Conservation (phyloP, 1,284 basidiomycete genomes). For the Cerrena zonata region DNA sequence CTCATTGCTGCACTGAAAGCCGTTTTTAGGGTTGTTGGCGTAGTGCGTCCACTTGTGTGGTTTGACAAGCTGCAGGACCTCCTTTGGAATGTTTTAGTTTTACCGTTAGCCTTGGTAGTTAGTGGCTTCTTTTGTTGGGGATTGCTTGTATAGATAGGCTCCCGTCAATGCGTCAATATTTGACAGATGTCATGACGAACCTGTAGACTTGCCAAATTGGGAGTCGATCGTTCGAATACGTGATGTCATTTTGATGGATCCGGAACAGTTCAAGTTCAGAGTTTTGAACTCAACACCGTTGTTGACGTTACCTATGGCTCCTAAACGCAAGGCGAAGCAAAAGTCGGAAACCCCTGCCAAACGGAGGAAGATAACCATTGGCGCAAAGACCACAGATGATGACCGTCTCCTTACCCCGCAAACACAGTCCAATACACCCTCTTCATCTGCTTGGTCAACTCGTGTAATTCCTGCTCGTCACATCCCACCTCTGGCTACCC, state of each 20-base stretch:
- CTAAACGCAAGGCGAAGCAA: too few relatives aligned
- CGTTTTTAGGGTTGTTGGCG: slow-evolving; percentile 19
- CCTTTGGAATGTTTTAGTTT: slow-evolving; percentile 42
- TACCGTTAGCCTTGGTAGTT: slow-evolving; percentile 31
- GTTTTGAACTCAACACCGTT: too few relatives aligned
- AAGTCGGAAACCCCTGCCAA: not conserved
- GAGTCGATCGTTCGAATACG: not conserved
- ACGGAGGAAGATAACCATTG: slow-evolving; percentile 10
- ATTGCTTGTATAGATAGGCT: not conserved
- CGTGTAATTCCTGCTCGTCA: slow-evolving; percentile 31
- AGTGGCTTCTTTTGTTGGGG: slow-evolving; percentile 28
- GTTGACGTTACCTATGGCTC: too few relatives aligned
- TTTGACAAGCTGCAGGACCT: slow-evolving; percentile 24
- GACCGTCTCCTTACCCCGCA: slow-evolving; percentile 33
- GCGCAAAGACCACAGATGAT: slow-evolving; percentile 33
- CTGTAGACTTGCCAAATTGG: not conserved
- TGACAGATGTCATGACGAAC: too few relatives aligned
- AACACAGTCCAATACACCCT: slow-evolving; percentile 34
- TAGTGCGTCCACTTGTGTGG: not conserved
- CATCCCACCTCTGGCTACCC: slow-evolving; percentile 40
- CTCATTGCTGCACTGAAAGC: slow-evolving; percentile 21
- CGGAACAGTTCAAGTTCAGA: too few relatives aligned
- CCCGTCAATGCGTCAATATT: too few relatives aligned
- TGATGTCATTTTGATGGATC: too few relatives aligned
- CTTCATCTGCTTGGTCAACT: slow-evolving; percentile 47